Conservation (phyloP, 345 rosid genomes). For the Salix exigua region DNA sequence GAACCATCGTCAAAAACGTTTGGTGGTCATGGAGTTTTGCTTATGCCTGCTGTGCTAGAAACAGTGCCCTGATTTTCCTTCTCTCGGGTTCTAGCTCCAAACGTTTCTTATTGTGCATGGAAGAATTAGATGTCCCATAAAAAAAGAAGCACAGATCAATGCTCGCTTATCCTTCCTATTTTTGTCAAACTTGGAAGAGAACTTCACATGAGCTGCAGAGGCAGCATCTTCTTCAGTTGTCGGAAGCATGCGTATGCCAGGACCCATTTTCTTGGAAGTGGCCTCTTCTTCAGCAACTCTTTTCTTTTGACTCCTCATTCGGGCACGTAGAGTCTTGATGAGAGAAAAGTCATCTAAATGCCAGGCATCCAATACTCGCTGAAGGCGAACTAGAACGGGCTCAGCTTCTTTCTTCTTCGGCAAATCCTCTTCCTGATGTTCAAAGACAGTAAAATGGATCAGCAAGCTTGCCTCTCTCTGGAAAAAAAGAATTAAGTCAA, state of each 20-base stretch:
- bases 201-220: slow-evolving; percentile 56
- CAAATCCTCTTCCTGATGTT: slow-evolving; percentile 89
- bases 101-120: slow-evolving; percentile 43
- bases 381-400: slow-evolving; percentile 78
- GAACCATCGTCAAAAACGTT: not conserved
- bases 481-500: slow-evolving; percentile 16
- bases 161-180: slow-evolving; percentile 80
- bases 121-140: slow-evolving; percentile 39
- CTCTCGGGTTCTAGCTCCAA: slow-evolving; percentile 75
- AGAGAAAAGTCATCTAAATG: slow-evolving; percentile 83
- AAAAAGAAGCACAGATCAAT: slow-evolving; percentile 73
- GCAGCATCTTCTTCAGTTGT: slow-evolving; percentile 54
- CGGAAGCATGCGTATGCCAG: slow-evolving; percentile 75
- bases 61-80: slow-evolving; percentile 49
- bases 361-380: slow-evolving; percentile 72
- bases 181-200: slow-evolving; percentile 65
- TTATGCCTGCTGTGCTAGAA: slow-evolving; percentile 25
- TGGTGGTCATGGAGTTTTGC: not conserved
- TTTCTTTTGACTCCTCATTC: slow-evolving; percentile 76
- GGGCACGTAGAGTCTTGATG: slow-evolving; percentile 76
- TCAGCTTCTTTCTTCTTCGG: slow-evolving; percentile 96
- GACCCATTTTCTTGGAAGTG: slow-evolving; percentile 64
- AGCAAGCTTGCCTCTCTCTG: slow-evolving; percentile 88
- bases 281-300: slow-evolving; percentile 83
- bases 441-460: slow-evolving; percentile 92